phyloP scores from a whole-genome alignment of 108 stramenopile species.

The Skeletonema tropicum region DNA sequence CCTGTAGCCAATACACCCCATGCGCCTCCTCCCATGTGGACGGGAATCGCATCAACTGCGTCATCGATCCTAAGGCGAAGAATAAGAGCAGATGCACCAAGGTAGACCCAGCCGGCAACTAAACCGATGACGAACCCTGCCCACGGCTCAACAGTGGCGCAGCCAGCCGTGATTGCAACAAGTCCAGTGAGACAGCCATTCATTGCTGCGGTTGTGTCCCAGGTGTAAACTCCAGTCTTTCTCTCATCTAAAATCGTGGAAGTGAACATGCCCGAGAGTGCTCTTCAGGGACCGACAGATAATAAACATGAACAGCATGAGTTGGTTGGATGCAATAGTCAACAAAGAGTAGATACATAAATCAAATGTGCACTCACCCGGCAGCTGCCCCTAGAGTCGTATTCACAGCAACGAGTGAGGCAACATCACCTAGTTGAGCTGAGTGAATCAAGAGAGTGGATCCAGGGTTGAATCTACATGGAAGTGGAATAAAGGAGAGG shows the following conservation, averaged over 20 bases:
- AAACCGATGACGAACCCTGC: constrained; percentile 78
- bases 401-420: constrained; percentile 82
- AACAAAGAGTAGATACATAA: not conserved
- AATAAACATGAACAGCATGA: too few species aligned
- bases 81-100: constrained; percentile 42
- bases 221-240: constrained; percentile 45
- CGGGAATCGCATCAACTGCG: constrained; percentile 72
- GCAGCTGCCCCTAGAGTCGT: constrained; percentile 44
- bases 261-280: constrained; percentile 69
- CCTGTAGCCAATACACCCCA: constrained; percentile 83
- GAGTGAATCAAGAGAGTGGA: constrained; percentile 63
- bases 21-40: constrained; percentile 78
- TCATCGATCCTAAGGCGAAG: constrained; percentile 65
- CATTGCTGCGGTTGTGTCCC: constrained; percentile 59
- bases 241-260: constrained; percentile 51
- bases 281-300: constrained; percentile 38
- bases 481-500: not conserved
- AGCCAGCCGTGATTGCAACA: constrained; percentile 75
- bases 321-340: not conserved
- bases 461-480: constrained; percentile 94
- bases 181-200: constrained; percentile 71
- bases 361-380: constrained; percentile 17
- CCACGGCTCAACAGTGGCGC: constrained; percentile 75
- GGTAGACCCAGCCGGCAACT: constrained; percentile 65
- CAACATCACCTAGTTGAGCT: constrained; percentile 41